Evolutionary conservation across 768 basidiomycete genomes (phyloP).

Genomic region (Gloeopeniophorella convolvens): DNA sequence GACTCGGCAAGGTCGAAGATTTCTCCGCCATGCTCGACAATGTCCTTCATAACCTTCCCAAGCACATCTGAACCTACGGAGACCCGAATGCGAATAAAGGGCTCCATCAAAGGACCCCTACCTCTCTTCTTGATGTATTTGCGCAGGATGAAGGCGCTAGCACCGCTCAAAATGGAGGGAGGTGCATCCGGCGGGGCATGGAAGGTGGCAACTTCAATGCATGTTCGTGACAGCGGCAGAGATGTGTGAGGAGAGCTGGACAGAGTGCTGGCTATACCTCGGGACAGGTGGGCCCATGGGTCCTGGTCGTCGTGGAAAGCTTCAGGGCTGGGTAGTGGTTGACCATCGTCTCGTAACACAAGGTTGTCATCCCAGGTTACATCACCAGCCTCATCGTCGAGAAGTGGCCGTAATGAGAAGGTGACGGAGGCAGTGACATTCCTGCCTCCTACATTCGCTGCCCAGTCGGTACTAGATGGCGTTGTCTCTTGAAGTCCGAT

Average conservation of each 20-base stretch:
- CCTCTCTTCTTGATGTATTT: conserved; percentile 55
- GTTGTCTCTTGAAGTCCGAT: conserved; percentile 28
- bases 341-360: conserved; percentile 50
- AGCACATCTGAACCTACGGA: conserved; percentile 59
- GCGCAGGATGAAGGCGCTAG: conserved; percentile 57
- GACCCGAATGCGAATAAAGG: conserved; percentile 65
- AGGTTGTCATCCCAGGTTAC: conserved; percentile 73
- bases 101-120: conserved; percentile 72
- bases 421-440: conserved; percentile 42
- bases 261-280: conserved; percentile 63
- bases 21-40: conserved; percentile 82
- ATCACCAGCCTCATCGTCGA: conserved; percentile 52
- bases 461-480: conserved; percentile 43
- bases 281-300: conserved; percentile 49
- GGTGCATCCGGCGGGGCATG: conserved; percentile 37
- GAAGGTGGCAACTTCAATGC: conserved; percentile 46
- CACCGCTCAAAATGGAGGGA: conserved; percentile 55
- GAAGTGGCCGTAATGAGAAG: conserved; percentile 49
- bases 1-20: conserved; percentile 55
- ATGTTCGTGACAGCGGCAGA: conserved; percentile 58
- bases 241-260: conserved; percentile 77
- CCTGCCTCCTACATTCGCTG: conserved; percentile 57
- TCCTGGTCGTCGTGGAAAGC: conserved; percentile 36
- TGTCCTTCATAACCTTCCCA: conserved; percentile 74
- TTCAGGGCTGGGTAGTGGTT: conserved; percentile 47